These are phyloP conservation scores for Truncatella angustata DNA, from an alignment of 2,329 filamentous ascomycete species.

Conservation along the genomic window DNA sequence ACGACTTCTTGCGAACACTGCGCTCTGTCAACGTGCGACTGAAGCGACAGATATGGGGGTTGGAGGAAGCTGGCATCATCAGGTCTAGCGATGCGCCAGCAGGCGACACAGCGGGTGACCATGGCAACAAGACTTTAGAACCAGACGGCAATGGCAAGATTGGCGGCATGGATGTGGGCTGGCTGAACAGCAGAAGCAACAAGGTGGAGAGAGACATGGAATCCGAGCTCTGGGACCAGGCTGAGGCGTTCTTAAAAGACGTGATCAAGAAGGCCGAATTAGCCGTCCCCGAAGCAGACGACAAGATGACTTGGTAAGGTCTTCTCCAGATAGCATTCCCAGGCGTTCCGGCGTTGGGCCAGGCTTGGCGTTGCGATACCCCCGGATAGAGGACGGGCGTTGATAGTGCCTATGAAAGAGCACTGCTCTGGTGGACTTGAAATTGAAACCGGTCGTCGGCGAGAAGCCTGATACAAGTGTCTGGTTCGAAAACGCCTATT, in stretches of 20 bases:
- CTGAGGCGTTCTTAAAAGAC: conserved; percentile 7
- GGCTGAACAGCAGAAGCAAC: conserved; percentile 82
- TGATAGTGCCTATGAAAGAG: no score
- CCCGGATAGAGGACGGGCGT: no score
- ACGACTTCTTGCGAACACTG: conserved; percentile 69
- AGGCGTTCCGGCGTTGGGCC: not conserved
- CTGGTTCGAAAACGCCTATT: no score
- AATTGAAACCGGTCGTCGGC: no score
- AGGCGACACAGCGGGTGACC: not conserved
- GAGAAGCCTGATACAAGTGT: no score
- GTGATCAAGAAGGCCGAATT: not conserved
- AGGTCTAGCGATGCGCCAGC: conserved; percentile 15
- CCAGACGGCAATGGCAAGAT: conserved; percentile 55
- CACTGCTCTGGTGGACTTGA: no score
- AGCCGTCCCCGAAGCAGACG: not conserved
- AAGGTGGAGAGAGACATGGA: conserved; percentile 83
- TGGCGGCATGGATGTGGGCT: conserved; percentile 75
- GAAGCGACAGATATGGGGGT: conserved; percentile 71
- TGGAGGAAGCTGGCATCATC: conserved; percentile 80
- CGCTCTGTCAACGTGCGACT: conserved; percentile 73
- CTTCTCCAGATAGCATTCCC: not conserved
- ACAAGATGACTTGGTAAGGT: not conserved
- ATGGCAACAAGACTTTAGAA: conserved; percentile 38
- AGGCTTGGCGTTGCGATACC: not conserved
- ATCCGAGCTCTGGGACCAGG: conserved; percentile 66